phyloP scores from a whole-genome alignment of 2,329 filamentous ascomycete species.

The Epichloe glyceriae region DNA sequence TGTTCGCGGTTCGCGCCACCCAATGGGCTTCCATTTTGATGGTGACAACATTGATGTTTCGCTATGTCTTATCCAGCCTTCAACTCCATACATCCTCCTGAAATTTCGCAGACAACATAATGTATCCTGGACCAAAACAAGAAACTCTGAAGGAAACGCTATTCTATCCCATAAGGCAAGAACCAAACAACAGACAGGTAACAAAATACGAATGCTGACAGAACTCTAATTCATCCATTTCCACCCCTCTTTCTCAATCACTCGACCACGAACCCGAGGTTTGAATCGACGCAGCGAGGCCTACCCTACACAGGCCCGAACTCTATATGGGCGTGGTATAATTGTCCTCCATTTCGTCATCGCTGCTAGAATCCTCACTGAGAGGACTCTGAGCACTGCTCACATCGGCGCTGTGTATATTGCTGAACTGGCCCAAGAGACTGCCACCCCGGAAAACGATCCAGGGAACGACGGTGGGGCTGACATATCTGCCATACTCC shows the following conservation, averaged over 20 bases:
- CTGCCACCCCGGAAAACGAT: slow-evolving; percentile 20
- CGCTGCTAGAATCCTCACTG: slow-evolving; percentile 36
- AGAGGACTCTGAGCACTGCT: slow-evolving; percentile 39
- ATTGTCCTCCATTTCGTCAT: slow-evolving; percentile 37
- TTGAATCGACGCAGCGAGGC: neutral
- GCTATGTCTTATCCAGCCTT: too few species aligned
- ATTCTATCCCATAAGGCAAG: too few species aligned
- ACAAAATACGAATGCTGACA: too few species aligned
- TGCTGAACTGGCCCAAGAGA: slow-evolving; percentile 29
- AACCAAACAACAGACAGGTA: too few species aligned
- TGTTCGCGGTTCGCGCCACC: neutral
- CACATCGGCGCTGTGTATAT: slow-evolving; percentile 32
- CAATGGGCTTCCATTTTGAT: neutral
- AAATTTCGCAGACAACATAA: too few species aligned
- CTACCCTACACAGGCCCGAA: neutral
- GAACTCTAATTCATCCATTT: too few species aligned
- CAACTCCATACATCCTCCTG: too few species aligned
- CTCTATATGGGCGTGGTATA: slow-evolving; percentile 13
- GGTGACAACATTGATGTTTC: neutral
- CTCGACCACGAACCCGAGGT: neutral
- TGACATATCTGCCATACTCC: slow-evolving; percentile 35
- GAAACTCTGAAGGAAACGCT: too few species aligned
- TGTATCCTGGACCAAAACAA: too few species aligned
- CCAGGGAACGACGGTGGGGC: slow-evolving; percentile 12
- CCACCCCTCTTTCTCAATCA: neutral